Percentiles rank a stretch among this genome's conserved stretches.
These are phyloP conservation scores for Leishmania gerbilli DNA, from an alignment of 208 protist species.

Conservation along the genomic window DNA sequence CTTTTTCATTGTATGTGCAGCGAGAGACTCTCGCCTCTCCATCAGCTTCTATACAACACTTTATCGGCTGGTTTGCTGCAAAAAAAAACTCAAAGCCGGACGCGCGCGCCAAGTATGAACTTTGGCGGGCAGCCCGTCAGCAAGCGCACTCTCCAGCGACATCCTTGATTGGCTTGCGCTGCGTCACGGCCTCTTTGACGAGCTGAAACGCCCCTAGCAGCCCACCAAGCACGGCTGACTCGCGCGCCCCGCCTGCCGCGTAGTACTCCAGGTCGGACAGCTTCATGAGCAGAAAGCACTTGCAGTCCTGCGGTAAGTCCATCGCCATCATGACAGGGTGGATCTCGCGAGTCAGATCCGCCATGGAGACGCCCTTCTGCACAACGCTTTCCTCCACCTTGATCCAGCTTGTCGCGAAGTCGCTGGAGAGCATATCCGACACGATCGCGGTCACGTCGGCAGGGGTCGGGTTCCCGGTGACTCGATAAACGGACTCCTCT, in stretches of 20 bases:
- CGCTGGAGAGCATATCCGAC: conserved; percentile 66
- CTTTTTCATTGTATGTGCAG: neutral
- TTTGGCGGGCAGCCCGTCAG: neutral
- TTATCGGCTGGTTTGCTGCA: neutral
- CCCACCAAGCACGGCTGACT: conserved; percentile 59
- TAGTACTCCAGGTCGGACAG: conserved; percentile 85
- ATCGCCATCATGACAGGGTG: conserved; percentile 84
- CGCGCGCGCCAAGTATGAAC: neutral
- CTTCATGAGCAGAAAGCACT: conserved; percentile 82
- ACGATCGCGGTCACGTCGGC: conserved; percentile 74
- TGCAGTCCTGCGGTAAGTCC: conserved; percentile 83
- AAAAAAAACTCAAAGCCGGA: neutral
- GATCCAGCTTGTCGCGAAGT: conserved; percentile 64
- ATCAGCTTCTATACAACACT: neutral
- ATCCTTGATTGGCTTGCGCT: conserved; percentile 63
- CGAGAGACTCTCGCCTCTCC: neutral
- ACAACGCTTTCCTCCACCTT: conserved; percentile 50
- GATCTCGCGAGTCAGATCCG: conserved; percentile 75
- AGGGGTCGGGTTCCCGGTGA: conserved; percentile 86
- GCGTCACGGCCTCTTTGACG: conserved; percentile 82
- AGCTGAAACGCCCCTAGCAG: conserved; percentile 85
- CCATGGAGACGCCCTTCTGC: conserved; percentile 70
- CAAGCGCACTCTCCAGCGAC: conserved; percentile 30
- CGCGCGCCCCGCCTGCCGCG: conserved; percentile 65
- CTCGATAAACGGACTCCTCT: conserved; percentile 78